phyloP scores from a whole-genome alignment of 768 basidiomycete genomes.

The Russula vinacea region DNA sequence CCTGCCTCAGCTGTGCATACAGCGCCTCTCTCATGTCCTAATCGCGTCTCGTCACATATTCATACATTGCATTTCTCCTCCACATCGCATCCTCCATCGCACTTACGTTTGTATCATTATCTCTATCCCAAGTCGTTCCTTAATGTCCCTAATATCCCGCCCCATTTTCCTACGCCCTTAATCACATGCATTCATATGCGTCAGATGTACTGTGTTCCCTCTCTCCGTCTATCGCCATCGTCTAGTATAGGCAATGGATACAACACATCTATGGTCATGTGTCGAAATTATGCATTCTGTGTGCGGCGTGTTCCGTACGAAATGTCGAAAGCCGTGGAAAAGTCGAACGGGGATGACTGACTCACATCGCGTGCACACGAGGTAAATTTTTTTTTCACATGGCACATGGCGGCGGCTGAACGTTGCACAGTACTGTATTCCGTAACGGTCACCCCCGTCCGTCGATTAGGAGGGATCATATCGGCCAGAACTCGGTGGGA shows the following conservation, averaged over 20 bases:
- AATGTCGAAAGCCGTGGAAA: background rate
- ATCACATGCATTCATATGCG: conserved; percentile 16
- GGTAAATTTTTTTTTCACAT: background rate
- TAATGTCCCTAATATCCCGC: conserved; percentile 10
- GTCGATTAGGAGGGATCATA: background rate
- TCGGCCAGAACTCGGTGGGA: background rate
- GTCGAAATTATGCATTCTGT: conserved; percentile 11
- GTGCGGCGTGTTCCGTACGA: conserved; percentile 6
- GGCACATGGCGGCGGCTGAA: background rate
- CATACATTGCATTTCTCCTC: conserved; percentile 10
- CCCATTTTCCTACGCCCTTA: background rate
- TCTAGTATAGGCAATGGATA: conserved; percentile 6
- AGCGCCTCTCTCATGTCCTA: background rate
- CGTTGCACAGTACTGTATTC: background rate
- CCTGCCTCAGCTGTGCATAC: background rate
- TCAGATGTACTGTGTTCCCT: background rate
- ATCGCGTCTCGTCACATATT: conserved; percentile 15
- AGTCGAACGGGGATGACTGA: too few relatives aligned
- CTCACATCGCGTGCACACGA: background rate
- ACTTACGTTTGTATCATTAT: conserved; percentile 23
- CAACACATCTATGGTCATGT: conserved; percentile 2
- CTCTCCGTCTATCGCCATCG: background rate
- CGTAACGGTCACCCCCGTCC: too few relatives aligned
- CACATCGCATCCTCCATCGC: conserved; percentile 17
- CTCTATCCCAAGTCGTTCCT: conserved; percentile 20